Conservation (phyloP, 2,329 filamentous ascomycete genomes). For the Hypoxylon sp. region DNA sequence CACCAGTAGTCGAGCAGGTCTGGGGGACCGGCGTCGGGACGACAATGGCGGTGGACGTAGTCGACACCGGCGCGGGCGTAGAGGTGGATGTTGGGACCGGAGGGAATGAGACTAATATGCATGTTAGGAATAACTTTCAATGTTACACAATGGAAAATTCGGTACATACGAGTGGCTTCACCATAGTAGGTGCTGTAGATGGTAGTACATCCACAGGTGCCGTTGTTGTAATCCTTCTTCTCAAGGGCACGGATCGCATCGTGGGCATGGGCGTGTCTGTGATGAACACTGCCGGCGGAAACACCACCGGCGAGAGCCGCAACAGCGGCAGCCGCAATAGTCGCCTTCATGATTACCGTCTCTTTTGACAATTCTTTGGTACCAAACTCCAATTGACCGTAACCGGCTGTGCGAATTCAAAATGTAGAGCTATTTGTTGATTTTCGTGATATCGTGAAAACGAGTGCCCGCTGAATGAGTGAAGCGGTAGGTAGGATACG, state of each 20-base stretch:
- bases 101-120: constrained; percentile 58
- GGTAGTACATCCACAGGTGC: constrained; percentile 79
- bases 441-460: constrained; percentile 62
- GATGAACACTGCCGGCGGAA: constrained; percentile 68
- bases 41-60: constrained; percentile 61
- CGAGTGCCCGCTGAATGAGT: constrained; percentile 90
- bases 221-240: constrained; percentile 62
- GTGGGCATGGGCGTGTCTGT: constrained; percentile 76
- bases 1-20: constrained; percentile 75
- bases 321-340: constrained; percentile 75
- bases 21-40: constrained; percentile 68
- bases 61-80: constrained; percentile 45
- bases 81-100: constrained; percentile 51
- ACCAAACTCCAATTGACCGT: constrained; percentile 53
- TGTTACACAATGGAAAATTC: constrained; percentile 7
- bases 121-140: constrained; percentile 28
- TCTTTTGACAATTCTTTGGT: constrained; percentile 45
- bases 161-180: constrained; percentile 72
- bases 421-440: constrained; percentile 49
- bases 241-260: constrained; percentile 66
- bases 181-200: constrained; percentile 80
- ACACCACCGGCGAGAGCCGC: constrained; percentile 72
- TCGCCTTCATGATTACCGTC: constrained; percentile 79
- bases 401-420: constrained; percentile 46
- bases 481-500: constrained; percentile 76